phyloP scores from a whole-genome alignment of 768 basidiomycete species.

The Termitomyces sp. region DNA sequence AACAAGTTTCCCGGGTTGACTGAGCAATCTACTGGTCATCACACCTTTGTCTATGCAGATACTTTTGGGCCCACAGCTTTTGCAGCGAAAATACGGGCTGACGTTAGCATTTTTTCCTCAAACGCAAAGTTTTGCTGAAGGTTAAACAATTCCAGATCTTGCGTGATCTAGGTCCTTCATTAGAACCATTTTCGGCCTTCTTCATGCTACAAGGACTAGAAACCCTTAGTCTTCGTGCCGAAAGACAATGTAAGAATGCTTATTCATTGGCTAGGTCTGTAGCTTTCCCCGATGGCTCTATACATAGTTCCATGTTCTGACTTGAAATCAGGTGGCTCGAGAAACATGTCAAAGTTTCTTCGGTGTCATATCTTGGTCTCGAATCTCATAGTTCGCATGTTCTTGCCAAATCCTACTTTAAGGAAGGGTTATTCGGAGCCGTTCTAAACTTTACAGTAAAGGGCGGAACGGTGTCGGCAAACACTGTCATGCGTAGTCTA shows the following conservation, averaged over 20 bases:
- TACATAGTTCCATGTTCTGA: background rate
- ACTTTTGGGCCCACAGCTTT: background rate
- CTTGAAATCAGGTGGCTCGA: background rate
- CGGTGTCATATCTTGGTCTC: background rate
- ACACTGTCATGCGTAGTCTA: background rate
- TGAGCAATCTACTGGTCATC: background rate
- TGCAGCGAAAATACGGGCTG: background rate
- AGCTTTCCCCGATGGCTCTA: background rate
- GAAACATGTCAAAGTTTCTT: background rate
- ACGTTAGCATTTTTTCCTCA: background rate
- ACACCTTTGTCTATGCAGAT: slow-evolving; percentile 1
- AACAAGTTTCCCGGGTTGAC: slow-evolving; percentile 1
- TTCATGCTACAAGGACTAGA: slow-evolving; percentile 54
- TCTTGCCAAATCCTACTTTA: background rate
- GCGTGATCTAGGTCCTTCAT: slow-evolving; percentile 48
- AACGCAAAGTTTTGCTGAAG: background rate
- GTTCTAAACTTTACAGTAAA: background rate
- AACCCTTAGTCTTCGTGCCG: slow-evolving; percentile 48
- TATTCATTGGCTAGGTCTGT: slow-evolving; percentile 39
- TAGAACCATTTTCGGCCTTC: slow-evolving; percentile 55
- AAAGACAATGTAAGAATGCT: slow-evolving; percentile 48
- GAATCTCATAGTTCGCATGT: background rate
- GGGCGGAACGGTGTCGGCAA: background rate
- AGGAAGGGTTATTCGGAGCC: background rate
- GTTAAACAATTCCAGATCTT: slow-evolving; percentile 29